These are phyloP conservation scores for Dioszegia hungarica DNA, from an alignment of 768 basidiomycete genomes.

Conservation along the genomic window DNA sequence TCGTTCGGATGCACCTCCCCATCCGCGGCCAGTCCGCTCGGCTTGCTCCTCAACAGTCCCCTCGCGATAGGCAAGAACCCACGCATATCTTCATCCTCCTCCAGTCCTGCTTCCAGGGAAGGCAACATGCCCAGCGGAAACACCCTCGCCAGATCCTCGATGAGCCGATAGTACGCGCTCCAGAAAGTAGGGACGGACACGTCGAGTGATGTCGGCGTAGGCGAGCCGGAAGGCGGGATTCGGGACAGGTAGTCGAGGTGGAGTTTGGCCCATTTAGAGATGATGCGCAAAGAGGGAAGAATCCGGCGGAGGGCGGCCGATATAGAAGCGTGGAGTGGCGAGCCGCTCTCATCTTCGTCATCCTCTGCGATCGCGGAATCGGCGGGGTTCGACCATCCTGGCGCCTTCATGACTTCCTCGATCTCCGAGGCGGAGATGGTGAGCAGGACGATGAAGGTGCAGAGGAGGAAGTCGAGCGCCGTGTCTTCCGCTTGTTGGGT, in stretches of 20 bases:
- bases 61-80: conserved; percentile 80
- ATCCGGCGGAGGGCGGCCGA: conserved; percentile 79
- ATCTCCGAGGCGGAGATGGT: conserved; percentile 55
- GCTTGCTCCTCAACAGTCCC: conserved; percentile 50
- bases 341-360: conserved; percentile 12
- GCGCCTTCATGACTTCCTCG: conserved; percentile 13
- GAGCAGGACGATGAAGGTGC: conserved; percentile 61
- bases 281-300: conserved; percentile 78
- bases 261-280: conserved; percentile 79
- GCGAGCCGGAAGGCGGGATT: conserved; percentile 31
- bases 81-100: conserved; percentile 83
- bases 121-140: conserved; percentile 69
- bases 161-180: conserved; percentile 65
- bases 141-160: conserved; percentile 57
- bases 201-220: conserved; percentile 33
- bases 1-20: conserved; percentile 75
- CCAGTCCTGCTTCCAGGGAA: conserved; percentile 59
- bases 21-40: neutral
- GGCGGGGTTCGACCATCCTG: neutral
- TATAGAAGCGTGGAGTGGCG: conserved; percentile 52
- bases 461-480: conserved; percentile 64
- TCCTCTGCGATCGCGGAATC: conserved; percentile 22
- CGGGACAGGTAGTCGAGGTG: conserved; percentile 66
- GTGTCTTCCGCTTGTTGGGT: conserved; percentile 58
- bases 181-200: conserved; percentile 57